Evolutionary conservation across 1,284 basidiomycete species (phyloP).

Genomic region (Megacollybia platyphylla): DNA sequence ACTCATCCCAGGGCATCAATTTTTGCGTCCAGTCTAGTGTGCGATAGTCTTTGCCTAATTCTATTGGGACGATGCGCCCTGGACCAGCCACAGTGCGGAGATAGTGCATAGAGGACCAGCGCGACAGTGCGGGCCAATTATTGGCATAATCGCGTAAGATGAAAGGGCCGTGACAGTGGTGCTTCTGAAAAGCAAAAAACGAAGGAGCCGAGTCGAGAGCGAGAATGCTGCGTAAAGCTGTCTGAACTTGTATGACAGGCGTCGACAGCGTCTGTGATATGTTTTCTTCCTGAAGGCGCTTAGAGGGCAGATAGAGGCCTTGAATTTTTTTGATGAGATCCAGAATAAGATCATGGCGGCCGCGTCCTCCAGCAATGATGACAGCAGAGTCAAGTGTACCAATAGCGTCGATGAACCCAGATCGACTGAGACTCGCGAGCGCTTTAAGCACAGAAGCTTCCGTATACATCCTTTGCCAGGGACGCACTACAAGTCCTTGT

Average conservation of each 20-base stretch:
- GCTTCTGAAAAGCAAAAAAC: slow-evolving; percentile 34
- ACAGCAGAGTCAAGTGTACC: slow-evolving; percentile 66
- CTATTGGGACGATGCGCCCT: slow-evolving; percentile 82
- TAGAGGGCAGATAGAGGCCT: slow-evolving; percentile 12
- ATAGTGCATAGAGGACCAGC: slow-evolving; percentile 65
- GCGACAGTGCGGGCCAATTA: slow-evolving; percentile 61
- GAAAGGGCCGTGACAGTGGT: slow-evolving; percentile 47
- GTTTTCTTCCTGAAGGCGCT: slow-evolving; percentile 6
- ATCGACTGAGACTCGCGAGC: slow-evolving; percentile 21
- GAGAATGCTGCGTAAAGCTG: slow-evolving; percentile 19
- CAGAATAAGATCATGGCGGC: slow-evolving; percentile 47
- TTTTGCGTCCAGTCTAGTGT: slow-evolving; percentile 72
- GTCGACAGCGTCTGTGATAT: background rate
- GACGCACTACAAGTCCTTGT: slow-evolving; percentile 12
- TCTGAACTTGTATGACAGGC: background rate
- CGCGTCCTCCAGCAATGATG: slow-evolving; percentile 71
- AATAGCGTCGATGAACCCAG: slow-evolving; percentile 26
- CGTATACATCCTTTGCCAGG: slow-evolving; percentile 53
- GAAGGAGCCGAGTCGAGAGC: slow-evolving; percentile 36
- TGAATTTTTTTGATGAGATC: slow-evolving; percentile 44
- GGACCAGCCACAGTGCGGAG: slow-evolving; percentile 57
- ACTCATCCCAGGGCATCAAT: slow-evolving; percentile 70
- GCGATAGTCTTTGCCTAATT: slow-evolving; percentile 81
- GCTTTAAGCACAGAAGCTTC: slow-evolving; percentile 46
- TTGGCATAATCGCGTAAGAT: slow-evolving; percentile 49